Conservation (phyloP, 2,329 filamentous ascomycete genomes). For the Fusarium fujikuroi region DNA sequence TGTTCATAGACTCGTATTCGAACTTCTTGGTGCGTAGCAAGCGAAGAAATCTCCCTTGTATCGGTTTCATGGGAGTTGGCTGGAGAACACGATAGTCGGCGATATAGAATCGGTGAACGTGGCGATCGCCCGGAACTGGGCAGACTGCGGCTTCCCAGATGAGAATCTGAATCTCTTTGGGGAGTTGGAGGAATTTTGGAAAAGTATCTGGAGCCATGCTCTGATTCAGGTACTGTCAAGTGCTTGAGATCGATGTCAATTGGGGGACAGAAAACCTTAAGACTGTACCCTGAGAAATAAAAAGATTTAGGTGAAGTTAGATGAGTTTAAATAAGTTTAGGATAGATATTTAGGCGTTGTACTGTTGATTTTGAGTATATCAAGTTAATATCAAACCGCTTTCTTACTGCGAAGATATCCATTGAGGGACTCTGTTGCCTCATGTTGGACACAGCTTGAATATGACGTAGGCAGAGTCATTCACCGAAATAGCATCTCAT, state of each 20-base stretch:
- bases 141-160: slow-evolving; percentile 29
- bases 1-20: neutral
- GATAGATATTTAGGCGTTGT: neutral
- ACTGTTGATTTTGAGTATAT: neutral
- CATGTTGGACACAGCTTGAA: too few species aligned
- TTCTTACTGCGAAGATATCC: neutral
- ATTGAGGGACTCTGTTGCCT: neutral
- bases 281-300: neutral
- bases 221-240: neutral
- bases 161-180: slow-evolving; percentile 14
- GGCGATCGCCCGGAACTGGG: neutral
- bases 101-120: slow-evolving; percentile 29
- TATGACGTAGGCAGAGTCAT: neutral
- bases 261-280: too few species aligned
- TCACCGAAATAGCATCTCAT: neutral
- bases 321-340: fast-evolving
- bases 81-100: neutral
- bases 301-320: neutral
- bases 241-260: neutral
- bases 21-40: neutral
- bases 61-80: neutral
- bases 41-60: neutral
- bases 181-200: neutral
- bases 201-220: slow-evolving; percentile 8
- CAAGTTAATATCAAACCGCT: fast-evolving